A percentile compares a stretch with the other conserved stretches of the same genome.
Conservation (phyloP, 1,139 yeast genomes). For the Suhomyces bribrorum region DNA sequence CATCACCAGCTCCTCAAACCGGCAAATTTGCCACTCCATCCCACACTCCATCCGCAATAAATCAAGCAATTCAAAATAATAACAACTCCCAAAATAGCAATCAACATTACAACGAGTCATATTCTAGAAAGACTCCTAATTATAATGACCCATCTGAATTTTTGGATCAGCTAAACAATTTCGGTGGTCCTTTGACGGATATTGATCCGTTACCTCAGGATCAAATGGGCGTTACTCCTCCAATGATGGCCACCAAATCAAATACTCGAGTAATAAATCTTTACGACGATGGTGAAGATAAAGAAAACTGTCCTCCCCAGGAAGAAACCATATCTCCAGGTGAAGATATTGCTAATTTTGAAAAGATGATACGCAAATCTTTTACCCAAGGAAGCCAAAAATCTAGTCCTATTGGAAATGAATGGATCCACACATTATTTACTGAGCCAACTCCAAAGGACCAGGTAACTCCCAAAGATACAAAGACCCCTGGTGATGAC, state of each 20-base stretch:
- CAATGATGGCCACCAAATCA: constrained; percentile 51
- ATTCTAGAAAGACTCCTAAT: constrained; percentile 29
- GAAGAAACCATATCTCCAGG: constrained; percentile 18
- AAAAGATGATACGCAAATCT: constrained; percentile 40
- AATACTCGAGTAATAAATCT: constrained; percentile 49
- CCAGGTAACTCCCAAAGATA: constrained; percentile 44
- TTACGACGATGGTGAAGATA: constrained; percentile 41
- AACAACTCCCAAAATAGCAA: constrained; percentile 12
- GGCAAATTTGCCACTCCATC: constrained; percentile 44
- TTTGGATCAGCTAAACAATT: constrained; percentile 48
- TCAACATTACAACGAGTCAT: constrained; percentile 12
- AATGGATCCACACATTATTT: constrained; percentile 42
- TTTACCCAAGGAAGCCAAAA: constrained; percentile 32
- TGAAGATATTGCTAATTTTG: constrained; percentile 36
- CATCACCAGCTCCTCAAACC: constrained; percentile 26
- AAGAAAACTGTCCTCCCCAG: constrained; percentile 46
- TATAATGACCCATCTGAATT: constrained; percentile 48
- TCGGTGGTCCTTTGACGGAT: constrained; percentile 57
- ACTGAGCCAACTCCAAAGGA: constrained; percentile 51
- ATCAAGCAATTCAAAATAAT: constrained; percentile 40
- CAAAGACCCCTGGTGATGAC: constrained; percentile 35
- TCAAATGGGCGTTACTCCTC: constrained; percentile 39
- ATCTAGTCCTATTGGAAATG: constrained; percentile 32
- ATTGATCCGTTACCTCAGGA: constrained; percentile 51
- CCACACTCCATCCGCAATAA: constrained; percentile 47